Conservation (phyloP, 2,329 filamentous ascomycete species). For the Coniochaeta pulveracea region DNA sequence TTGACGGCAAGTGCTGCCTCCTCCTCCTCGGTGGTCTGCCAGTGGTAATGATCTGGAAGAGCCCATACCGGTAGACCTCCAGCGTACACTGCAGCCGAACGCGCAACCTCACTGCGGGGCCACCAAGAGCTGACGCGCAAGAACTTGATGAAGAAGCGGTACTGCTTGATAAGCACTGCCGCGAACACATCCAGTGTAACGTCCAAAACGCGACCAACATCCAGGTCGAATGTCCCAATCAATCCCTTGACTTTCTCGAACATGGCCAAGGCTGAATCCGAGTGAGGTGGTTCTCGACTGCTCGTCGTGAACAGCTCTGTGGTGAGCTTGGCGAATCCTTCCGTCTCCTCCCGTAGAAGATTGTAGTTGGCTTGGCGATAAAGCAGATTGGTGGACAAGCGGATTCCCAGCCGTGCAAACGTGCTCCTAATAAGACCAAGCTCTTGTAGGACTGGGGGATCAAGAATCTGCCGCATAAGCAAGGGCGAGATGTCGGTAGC, state of each 20-base stretch:
- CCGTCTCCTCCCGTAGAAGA: constrained; percentile 83
- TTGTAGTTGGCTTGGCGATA: constrained; percentile 98
- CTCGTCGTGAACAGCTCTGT: constrained; percentile 92
- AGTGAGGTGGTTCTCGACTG: constrained; percentile 59
- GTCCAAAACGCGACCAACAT: constrained; percentile 88
- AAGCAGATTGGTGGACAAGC: constrained; percentile 83
- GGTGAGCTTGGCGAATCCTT: constrained; percentile 92
- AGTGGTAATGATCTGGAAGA: constrained; percentile 55
- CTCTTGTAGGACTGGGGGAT: constrained; percentile 62
- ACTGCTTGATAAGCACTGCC: constrained; percentile 84
- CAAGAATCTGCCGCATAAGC: constrained; percentile 73
- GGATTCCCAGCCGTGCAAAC: constrained; percentile 72
- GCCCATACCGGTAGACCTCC: constrained; percentile 79
- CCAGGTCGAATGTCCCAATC: constrained; percentile 93
- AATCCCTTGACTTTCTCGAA: constrained; percentile 89
- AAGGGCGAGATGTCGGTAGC: constrained; percentile 61
- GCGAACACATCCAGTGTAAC: constrained; percentile 93
- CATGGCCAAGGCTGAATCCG: constrained; percentile 68
- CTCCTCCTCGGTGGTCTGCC: constrained; percentile 57
- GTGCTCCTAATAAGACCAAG: constrained; percentile 76
- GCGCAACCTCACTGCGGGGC: constrained; percentile 53
- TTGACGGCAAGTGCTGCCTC: constrained; percentile 43
- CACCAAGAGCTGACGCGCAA: constrained; percentile 92
- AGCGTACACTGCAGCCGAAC: constrained; percentile 31
- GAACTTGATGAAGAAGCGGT: constrained; percentile 88